Evolutionary conservation across 257 asterid genomes (phyloP), one percentile per base, ranked within the genome.

Genomic region (Anisodus tanguticus): DNA sequence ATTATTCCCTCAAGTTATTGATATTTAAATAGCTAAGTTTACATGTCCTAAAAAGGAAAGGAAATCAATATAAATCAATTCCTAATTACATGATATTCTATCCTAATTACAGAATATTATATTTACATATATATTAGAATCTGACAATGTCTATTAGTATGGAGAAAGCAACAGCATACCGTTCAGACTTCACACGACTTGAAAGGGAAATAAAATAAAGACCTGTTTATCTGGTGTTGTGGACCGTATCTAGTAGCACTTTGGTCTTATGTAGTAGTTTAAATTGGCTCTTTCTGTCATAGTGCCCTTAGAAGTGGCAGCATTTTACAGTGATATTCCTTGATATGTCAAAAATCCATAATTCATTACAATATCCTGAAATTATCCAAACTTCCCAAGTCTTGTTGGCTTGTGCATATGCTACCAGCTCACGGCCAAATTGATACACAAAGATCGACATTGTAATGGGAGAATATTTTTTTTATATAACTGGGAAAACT

Each of bases 191-290:
- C 22, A 74, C 45, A 6, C 5, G 62, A 49, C 43, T 47, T 47
- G 19, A 49, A 13, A 22, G 26, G 81, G 49, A 72, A 72, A 49
- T 49, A 22, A 49, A 74, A 49, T 74, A 22, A 22, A 26, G 81
- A 22, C 62, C 19, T 74, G 45, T 51, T 51, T 12, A 74, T 45
- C 81, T 74, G 81, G 43, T 26, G 45, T 49, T 74, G 59, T 22
- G 62, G 80, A 49, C 62, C 62, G 31, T 19, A 47, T 74, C 13
- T 74, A 22, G 49, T 74, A 22, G 45, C 13, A 22, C 63, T 49
- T 51, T 76, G 81, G 81, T 51, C 81, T 74, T 76, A 22, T 22
- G 22, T 76, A 76, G 63, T 51, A 76, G 43, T 76, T 76, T 76
- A 26, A 22, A 49, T 26, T 22, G 81, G 45, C 62, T 76, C 62